phyloP scores from a whole-genome alignment of 2,329 filamentous ascomycete genomes.

The Neurospora sp. region DNA sequence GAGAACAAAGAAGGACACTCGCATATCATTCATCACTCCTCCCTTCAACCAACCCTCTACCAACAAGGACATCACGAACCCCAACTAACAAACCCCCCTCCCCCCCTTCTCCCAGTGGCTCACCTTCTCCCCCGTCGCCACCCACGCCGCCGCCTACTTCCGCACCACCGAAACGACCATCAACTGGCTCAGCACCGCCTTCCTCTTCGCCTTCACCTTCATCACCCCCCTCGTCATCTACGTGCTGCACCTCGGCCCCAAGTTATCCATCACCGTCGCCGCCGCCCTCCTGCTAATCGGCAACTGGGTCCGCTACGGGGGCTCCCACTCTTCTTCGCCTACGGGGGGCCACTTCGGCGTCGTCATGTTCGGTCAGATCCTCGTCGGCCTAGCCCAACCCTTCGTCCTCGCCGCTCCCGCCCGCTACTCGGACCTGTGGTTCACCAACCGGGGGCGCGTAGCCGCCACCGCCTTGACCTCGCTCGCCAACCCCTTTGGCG shows the following conservation, averaged over 20 bases:
- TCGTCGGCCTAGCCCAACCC: conserved; percentile 82
- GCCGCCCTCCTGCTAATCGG: conserved; percentile 67
- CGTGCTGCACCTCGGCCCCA: conserved; percentile 71
- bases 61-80: neutral
- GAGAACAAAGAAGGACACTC: neutral
- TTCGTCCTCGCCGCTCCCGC: conserved; percentile 87
- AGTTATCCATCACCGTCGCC: conserved; percentile 63
- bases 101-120: conserved; percentile 56
- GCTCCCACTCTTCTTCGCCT: conserved; percentile 35
- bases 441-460: conserved; percentile 73
- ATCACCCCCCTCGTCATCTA: conserved; percentile 66
- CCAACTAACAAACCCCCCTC: neutral
- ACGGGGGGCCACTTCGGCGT: conserved; percentile 57
- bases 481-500: conserved; percentile 83
- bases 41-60: neutral
- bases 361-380: conserved; percentile 83
- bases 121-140: conserved; percentile 77
- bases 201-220: conserved; percentile 74
- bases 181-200: conserved; percentile 88
- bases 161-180: conserved; percentile 62
- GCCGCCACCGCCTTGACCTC: conserved; percentile 78
- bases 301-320: conserved; percentile 86
- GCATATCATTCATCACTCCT: neutral
- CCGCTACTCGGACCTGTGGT: conserved; percentile 90
- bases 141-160: conserved; percentile 67